A percentile compares a stretch with the other conserved stretches of the same genome.
phyloP scores from a whole-genome alignment of 371 early-diverging fungal species.

The Rhizopus delemar region DNA sequence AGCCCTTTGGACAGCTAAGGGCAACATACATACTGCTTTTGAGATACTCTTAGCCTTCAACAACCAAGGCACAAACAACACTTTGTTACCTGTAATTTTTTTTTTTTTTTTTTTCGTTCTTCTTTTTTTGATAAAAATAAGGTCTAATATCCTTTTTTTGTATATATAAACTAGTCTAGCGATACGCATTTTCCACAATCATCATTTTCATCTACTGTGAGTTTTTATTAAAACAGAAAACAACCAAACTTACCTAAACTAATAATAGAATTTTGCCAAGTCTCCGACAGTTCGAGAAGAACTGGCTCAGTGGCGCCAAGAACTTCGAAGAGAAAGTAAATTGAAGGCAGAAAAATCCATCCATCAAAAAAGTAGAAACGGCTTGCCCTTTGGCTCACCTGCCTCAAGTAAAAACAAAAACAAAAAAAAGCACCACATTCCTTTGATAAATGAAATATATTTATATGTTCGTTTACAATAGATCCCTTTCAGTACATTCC shows the following conservation, averaged over 20 bases:
- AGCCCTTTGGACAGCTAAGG: conserved; percentile 11
- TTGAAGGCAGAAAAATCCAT: not conserved
- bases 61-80: not conserved
- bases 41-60: conserved; percentile 20
- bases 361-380: not conserved
- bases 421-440: not conserved
- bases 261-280: conserved; percentile 7
- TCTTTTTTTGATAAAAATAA: too few species aligned
- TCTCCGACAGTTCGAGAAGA: conserved; percentile 28
- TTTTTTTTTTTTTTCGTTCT: too few species aligned
- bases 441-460: not conserved
- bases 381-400: conserved; percentile 10
- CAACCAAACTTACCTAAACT: not conserved
- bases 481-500: too few species aligned
- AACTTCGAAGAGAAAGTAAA: conserved; percentile 16
- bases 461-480: too few species aligned
- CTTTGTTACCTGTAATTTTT: not conserved
- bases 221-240: not conserved
- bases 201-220: not conserved
- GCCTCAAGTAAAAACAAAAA: conserved; percentile 15
- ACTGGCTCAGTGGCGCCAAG: conserved; percentile 29
- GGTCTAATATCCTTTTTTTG: too few species aligned
- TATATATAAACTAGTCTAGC: not conserved
- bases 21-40: conserved; percentile 19
- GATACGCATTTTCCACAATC: not conserved